These are phyloP conservation scores for Pichiaceae sp. DNA, from an alignment of 1,139 yeast genomes.

Conservation along the genomic window DNA sequence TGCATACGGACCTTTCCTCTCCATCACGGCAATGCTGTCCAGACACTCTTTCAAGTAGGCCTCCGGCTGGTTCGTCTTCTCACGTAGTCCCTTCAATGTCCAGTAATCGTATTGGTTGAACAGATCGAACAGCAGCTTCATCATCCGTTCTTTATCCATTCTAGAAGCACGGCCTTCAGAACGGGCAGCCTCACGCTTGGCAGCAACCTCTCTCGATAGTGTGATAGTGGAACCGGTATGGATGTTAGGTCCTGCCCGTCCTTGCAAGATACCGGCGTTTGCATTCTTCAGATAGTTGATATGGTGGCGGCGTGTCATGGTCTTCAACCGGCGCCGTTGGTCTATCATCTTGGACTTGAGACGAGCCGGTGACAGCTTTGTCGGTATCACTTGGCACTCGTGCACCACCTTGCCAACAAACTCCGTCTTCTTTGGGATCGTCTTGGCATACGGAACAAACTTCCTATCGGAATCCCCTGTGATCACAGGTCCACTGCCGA, in stretches of 20 bases:
- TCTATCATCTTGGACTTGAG: slow-evolving; percentile 56
- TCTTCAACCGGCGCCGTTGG: slow-evolving; percentile 30
- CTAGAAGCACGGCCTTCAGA: slow-evolving; percentile 86
- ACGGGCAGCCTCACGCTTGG: slow-evolving; percentile 28
- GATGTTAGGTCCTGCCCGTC: slow-evolving; percentile 79
- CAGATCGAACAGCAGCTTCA: slow-evolving; percentile 78
- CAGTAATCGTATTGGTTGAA: slow-evolving; percentile 96
- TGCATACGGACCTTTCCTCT: slow-evolving; percentile 94
- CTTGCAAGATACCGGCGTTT: slow-evolving; percentile 80
- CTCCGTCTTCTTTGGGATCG: slow-evolving; percentile 80
- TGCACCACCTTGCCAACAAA: slow-evolving; percentile 83
- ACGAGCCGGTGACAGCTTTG: slow-evolving; percentile 53
- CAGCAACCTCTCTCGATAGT: slow-evolving; percentile 43
- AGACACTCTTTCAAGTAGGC: slow-evolving; percentile 83
- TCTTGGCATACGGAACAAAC: slow-evolving; percentile 64
- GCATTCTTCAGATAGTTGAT: slow-evolving; percentile 29
- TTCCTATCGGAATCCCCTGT: slow-evolving; percentile 7
- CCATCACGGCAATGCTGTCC: slow-evolving; percentile 82
- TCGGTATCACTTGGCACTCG: slow-evolving; percentile 85
- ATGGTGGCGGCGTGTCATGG: slow-evolving; percentile 31
- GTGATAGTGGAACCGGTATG: slow-evolving; percentile 57
- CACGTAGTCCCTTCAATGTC: slow-evolving; percentile 91
- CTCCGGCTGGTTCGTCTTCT: slow-evolving; percentile 94
- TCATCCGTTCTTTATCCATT: slow-evolving; percentile 85
- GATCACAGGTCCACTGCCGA: slow-evolving; percentile 12